phyloP scores from a whole-genome alignment of 2,329 filamentous ascomycete genomes.

The Apiospora hydei region DNA sequence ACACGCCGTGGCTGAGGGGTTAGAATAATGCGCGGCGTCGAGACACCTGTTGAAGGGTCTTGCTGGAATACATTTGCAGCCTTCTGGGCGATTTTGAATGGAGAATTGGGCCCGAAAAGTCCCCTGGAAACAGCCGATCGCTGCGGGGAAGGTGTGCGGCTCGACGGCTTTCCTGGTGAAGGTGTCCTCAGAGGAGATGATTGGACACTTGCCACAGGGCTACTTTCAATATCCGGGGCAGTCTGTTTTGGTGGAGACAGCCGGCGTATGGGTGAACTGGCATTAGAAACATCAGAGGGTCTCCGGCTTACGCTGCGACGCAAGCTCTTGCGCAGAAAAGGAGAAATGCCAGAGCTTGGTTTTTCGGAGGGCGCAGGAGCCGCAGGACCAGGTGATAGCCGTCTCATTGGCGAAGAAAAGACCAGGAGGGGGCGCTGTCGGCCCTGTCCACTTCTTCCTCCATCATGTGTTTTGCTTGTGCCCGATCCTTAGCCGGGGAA shows the following conservation, averaged over 20 bases:
- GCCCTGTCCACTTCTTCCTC: constrained; percentile 63
- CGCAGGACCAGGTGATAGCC: constrained; percentile 40
- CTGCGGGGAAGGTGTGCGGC: constrained; percentile 55
- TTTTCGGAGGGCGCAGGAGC: constrained; percentile 53
- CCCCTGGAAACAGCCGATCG: constrained; percentile 42
- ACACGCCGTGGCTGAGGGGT: constrained; percentile 67
- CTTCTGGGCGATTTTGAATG: constrained; percentile 37
- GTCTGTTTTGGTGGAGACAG: constrained; percentile 14
- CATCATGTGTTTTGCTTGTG: constrained; percentile 63
- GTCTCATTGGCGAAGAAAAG: constrained; percentile 46
- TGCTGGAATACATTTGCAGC: constrained; percentile 47
- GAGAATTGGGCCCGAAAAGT: constrained; percentile 35
- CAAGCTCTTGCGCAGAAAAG: constrained; percentile 3
- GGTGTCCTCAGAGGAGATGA: constrained; percentile 38
- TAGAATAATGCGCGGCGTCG: constrained; percentile 69
- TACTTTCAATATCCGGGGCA: neutral
- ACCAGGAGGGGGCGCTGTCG: constrained; percentile 50
- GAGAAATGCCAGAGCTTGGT: constrained; percentile 57
- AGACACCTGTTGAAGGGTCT: constrained; percentile 56
- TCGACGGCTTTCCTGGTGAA: constrained; percentile 31
- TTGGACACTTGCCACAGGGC: constrained; percentile 25
- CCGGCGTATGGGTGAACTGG: constrained; percentile 20
- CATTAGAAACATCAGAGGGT: neutral
- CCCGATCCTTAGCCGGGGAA: constrained; percentile 48
- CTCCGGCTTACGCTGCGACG: constrained; percentile 24